Evolutionary conservation across 148 eudicot species (phyloP).

Genomic region (Rhododendron simsii): DNA sequence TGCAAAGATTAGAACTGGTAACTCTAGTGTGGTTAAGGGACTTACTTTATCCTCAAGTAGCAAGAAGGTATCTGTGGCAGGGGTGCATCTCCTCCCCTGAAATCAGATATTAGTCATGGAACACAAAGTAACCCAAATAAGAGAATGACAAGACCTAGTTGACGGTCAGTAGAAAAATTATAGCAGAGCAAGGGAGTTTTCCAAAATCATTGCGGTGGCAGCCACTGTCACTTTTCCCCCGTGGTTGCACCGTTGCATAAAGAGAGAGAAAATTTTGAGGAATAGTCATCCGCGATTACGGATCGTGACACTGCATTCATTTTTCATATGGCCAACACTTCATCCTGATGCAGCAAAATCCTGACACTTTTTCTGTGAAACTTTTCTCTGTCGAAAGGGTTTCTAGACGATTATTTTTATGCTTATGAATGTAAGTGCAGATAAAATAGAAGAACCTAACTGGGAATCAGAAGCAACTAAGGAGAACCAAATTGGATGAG

Average conservation of each 20-base stretch:
- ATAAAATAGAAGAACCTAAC: slow-evolving; percentile 24
- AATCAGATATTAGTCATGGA: neutral
- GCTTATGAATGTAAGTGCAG: neutral
- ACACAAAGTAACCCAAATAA: neutral
- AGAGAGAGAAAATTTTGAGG: neutral
- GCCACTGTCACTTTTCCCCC: too few relatives aligned
- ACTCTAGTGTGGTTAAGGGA: slow-evolving; percentile 3
- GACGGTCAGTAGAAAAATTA: neutral
- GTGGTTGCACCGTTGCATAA: too few relatives aligned
- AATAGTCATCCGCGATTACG: neutral
- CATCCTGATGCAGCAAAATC: neutral
- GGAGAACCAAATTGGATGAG: slow-evolving; percentile 57
- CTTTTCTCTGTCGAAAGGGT: neutral
- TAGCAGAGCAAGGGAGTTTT: neutral
- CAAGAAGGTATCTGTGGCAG: slow-evolving; percentile 57
- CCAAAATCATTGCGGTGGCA: too few relatives aligned
- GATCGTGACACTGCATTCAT: neutral
- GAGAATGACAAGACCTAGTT: neutral
- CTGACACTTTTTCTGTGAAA: neutral
- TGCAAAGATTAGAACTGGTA: neutral
- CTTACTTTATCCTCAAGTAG: slow-evolving; percentile 70
- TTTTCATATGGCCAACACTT: neutral
- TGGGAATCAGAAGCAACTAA: slow-evolving; percentile 42
- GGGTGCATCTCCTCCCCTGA: slow-evolving; percentile 51
- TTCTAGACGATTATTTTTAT: neutral